Percentiles rank a stretch among this genome's conserved stretches.
These are phyloP conservation scores for Histomonas meleagridis DNA, from an alignment of 208 protist species.

Conservation along the genomic window DNA sequence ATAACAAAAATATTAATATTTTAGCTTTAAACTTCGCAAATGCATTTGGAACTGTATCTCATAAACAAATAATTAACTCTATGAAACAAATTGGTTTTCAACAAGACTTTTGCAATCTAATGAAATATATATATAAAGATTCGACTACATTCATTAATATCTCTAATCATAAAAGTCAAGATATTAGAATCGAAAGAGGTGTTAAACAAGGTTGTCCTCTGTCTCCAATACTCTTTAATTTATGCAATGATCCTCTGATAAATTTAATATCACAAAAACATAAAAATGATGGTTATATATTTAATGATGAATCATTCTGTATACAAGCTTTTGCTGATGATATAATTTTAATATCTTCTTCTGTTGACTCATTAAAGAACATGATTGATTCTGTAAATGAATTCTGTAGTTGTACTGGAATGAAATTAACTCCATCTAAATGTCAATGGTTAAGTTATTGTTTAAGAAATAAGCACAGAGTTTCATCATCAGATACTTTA, in stretches of 20 bases:
- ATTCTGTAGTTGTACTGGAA: background rate
- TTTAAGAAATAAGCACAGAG: background rate
- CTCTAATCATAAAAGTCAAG: too few relatives aligned
- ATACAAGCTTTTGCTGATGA: background rate
- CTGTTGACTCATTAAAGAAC: background rate
- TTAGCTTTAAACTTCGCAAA: too few relatives aligned
- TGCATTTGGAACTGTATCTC: too few relatives aligned
- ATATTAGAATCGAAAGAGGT: background rate
- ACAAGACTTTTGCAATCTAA: too few relatives aligned
- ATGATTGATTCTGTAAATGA: background rate
- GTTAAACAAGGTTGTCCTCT: background rate
- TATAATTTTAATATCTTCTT: background rate
- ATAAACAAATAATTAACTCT: too few relatives aligned
- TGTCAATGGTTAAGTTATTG: background rate
- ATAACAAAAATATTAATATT: too few relatives aligned
- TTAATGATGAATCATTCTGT: background rate
- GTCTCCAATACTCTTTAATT: background rate
- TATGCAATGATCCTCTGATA: background rate
- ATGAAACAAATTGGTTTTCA: too few relatives aligned
- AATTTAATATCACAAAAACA: background rate
- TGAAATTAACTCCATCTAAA: background rate
- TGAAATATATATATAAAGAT: too few relatives aligned
- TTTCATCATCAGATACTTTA: background rate
- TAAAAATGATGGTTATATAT: background rate
- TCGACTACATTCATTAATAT: too few relatives aligned